Evolutionary conservation across 768 basidiomycete species (phyloP).

Genomic region (Termitomyces sp.): DNA sequence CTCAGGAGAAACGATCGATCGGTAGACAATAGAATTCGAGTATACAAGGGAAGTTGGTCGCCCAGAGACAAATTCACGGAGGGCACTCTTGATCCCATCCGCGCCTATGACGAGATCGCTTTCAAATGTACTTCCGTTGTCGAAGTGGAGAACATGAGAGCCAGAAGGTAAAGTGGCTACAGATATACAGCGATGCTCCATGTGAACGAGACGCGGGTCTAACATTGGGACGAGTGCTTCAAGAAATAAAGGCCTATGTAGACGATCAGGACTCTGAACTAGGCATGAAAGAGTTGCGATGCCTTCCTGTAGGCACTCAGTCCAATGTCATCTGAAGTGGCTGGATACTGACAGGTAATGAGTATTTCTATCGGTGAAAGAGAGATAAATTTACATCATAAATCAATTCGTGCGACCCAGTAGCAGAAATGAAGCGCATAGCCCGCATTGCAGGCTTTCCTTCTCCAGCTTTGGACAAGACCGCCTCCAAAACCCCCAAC

Average conservation of each 20-base stretch:
- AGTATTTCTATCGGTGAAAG: neutral
- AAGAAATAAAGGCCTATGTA: conserved; percentile 46
- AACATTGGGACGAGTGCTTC: conserved; percentile 42
- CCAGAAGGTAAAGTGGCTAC: conserved; percentile 25
- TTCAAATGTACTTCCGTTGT: conserved; percentile 43
- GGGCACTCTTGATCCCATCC: conserved; percentile 50
- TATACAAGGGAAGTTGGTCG: conserved; percentile 28
- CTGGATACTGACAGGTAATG: conserved; percentile 27
- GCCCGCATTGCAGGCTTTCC: conserved; percentile 24
- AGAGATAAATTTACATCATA: conserved; percentile 34
- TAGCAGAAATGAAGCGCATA: conserved; percentile 41
- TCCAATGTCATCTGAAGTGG: conserved; percentile 30
- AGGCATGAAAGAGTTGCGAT: neutral
- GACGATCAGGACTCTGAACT: neutral
- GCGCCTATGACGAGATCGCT: conserved; percentile 49
- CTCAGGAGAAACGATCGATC: conserved; percentile 40
- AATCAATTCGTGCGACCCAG: conserved; percentile 37
- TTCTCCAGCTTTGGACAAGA: conserved; percentile 36
- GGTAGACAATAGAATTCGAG: conserved; percentile 46
- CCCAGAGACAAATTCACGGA: conserved; percentile 31
- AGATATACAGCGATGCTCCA: conserved; percentile 46
- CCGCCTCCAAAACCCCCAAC: conserved; percentile 39
- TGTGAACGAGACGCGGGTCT: conserved; percentile 38
- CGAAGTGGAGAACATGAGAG: conserved; percentile 37
- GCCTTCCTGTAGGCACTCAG: conserved; percentile 40